Evolutionary conservation across 2,329 filamentous ascomycete genomes (phyloP), one percentile per base, ranked within the genome.

Genomic region (Sclerotiophoma versabilis): DNA sequence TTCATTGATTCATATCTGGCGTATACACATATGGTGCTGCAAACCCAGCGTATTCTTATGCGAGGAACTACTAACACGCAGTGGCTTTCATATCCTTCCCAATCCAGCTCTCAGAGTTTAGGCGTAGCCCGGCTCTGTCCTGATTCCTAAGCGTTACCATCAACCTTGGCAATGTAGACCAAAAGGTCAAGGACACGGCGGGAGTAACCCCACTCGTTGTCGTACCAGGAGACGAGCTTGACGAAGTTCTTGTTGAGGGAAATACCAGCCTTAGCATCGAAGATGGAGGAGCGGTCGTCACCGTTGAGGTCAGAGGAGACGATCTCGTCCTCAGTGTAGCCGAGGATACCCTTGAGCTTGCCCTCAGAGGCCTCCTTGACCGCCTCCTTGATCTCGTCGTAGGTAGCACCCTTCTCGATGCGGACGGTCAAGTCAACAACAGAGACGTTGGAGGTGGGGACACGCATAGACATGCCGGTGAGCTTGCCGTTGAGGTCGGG

Each of bases 191-290:
- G 75, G 57, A 82, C 80, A 78, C 80, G 95, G 84, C 93, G 93
- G 80, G 91, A 96, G 90, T 99, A 98, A 76, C 93, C 95, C 92
- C 93, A 97, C 87, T 98, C 93, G 86, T 98, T 98, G 86, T 96
- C 92, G 83, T 96, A 96, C 95, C 93, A 98, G 74, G 88, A 88
- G 78, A 97, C 90, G 62, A 99, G 87, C 90, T 99, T 99, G 86
- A 96, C 88, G 80, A 98, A 98, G 88, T 97, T 93, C 75, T 92
- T 81, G 88, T 98, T 99, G 73, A 99, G 89, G 67, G 93, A 90
- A 82, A 99, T 98, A 86, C 95, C 95, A 59, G 95, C 95, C 90
- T 96, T 96, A 80, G 92, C 93, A 79, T 99, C 95, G 81, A 99
- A 97, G 87, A 98, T 96, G 83, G 93, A 97, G 68, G 93, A 97